phyloP scores from a whole-genome alignment of 1,139 yeast genomes.

The Geotrichum citri-aurantii region DNA sequence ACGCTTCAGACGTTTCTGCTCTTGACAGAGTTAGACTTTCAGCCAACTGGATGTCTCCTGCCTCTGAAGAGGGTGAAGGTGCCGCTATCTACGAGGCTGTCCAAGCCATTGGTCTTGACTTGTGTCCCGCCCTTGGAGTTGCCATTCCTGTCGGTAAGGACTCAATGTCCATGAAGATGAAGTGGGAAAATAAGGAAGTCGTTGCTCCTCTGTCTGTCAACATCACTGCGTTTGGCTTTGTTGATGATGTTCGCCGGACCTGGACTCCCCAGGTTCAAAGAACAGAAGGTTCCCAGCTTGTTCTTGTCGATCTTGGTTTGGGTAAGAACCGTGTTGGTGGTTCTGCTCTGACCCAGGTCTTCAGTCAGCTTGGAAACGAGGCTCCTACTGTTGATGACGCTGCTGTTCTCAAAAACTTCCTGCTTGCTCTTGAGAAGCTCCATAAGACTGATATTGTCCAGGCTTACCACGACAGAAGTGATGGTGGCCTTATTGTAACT shows the following conservation, averaged over 20 bases:
- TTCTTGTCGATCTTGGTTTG: slow-evolving; percentile 74
- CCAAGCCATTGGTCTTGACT: slow-evolving; percentile 88
- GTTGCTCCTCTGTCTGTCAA: slow-evolving; percentile 92
- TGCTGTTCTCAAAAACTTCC: slow-evolving; percentile 56
- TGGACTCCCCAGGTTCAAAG: slow-evolving; percentile 87
- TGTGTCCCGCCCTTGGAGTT: slow-evolving; percentile 89
- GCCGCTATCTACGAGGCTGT: slow-evolving; percentile 94
- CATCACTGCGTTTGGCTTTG: slow-evolving; percentile 88
- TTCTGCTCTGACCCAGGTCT: slow-evolving; percentile 92
- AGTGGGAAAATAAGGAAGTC: slow-evolving; percentile 79
- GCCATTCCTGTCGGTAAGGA: slow-evolving; percentile 98
- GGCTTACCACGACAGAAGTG: slow-evolving; percentile 95
- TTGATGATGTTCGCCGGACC: slow-evolving; percentile 73
- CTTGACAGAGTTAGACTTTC: slow-evolving; percentile 76
- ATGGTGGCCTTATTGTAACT: slow-evolving; percentile 90
- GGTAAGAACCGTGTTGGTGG: slow-evolving; percentile 66
- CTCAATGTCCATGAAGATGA: slow-evolving; percentile 99
- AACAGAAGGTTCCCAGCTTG: slow-evolving; percentile 50
- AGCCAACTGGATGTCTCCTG: slow-evolving; percentile 99
- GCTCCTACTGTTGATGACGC: slow-evolving; percentile 81
- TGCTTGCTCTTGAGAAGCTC: slow-evolving; percentile 60
- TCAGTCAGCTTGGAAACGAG: slow-evolving; percentile 72
- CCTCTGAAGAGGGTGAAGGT: slow-evolving; percentile 94
- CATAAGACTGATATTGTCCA: slow-evolving; percentile 60
- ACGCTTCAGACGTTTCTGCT: slow-evolving; percentile 82